Evolutionary conservation across 202 grass and related monocot species (phyloP), one percentile per base, ranked within the genome.

Genomic region (Hordeum pubiflorum): DNA sequence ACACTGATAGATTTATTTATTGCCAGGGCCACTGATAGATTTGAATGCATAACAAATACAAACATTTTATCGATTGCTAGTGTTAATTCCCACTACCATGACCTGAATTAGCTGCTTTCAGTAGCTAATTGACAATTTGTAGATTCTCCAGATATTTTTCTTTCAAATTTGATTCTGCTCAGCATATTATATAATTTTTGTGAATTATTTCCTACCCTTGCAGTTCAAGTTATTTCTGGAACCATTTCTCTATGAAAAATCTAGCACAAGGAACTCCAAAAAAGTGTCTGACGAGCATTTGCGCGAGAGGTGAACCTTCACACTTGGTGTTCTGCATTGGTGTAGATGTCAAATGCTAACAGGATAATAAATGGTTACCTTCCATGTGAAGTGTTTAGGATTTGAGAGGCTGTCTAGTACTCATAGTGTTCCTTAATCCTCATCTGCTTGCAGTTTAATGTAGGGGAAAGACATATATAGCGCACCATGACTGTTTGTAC

Each of bases 141-240:
- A 33, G 20, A 82, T 73, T 55, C 27, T 65, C 14, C 4, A 64
- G 36, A 48, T 17, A 46, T 46, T 40, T 56, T 0, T 11, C 5
- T 46, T 68, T 18, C 23, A 81, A 70, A 41, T 68, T 57, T 36
- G 23, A 44, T 70, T 36, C 18, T 54, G 26, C 10, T 58, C 40
- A 29, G 2, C 0, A 29, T 29, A 29, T 29, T 29, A 29, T 29
- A 29, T 29, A 29, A 29, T 29, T 3, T 29, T 29, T 29, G 27
- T 43, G n/a, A 81, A 77, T 48, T 76, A 14, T 71, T 26, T 74
- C 38, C 36, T 65, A 64, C 81, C 13, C 50, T 87, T 81, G 62
- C 85, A 98, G 92, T 65, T 93, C 17, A 91, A 84, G 26, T 84
- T 94, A 66, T 83, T 98, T 72, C 63, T 95, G 74, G 95, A 98